A percentile compares a stretch with the other conserved stretches of the same genome.
These are phyloP conservation scores for Claviceps paspali DNA, from an alignment of 2,329 filamentous ascomycete species.

Conservation along the genomic window DNA sequence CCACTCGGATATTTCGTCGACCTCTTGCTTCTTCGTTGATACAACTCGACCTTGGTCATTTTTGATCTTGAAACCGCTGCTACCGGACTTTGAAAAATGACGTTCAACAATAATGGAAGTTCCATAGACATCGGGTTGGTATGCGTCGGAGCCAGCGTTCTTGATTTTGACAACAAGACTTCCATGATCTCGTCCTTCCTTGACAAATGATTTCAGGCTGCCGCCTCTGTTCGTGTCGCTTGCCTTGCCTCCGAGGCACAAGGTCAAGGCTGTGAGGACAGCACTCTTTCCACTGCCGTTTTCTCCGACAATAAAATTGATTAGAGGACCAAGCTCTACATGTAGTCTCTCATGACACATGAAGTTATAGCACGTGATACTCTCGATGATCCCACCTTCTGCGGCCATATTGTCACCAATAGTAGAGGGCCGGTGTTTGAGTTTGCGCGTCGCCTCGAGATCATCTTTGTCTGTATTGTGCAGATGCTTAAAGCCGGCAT, in stretches of 20 bases:
- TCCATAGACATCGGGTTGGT: constrained; percentile 69
- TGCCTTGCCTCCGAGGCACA: constrained; percentile 91
- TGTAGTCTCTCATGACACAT: constrained; percentile 84
- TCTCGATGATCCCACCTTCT: constrained; percentile 76
- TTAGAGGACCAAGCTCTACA: constrained; percentile 76
- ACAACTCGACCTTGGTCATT: constrained; percentile 52
- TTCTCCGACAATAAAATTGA: constrained; percentile 96
- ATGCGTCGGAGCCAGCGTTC: constrained; percentile 75
- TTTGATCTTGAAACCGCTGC: constrained; percentile 78
- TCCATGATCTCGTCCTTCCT: constrained; percentile 66
- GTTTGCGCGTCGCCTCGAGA: constrained; percentile 46
- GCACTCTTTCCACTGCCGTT: constrained; percentile 98
- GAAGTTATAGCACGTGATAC: constrained; percentile 79
- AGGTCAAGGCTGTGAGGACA: constrained; percentile 77
- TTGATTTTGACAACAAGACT: constrained; percentile 75
- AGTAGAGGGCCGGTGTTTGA: constrained; percentile 32
- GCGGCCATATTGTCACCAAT: constrained; percentile 57
- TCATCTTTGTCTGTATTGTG: constrained; percentile 43
- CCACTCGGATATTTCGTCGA: constrained; percentile 88
- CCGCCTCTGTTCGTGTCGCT: constrained; percentile 84
- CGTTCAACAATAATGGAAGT: constrained; percentile 81
- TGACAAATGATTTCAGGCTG: constrained; percentile 80
- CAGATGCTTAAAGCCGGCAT: constrained; percentile 43
- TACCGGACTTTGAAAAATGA: constrained; percentile 60
- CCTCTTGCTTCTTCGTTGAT: constrained; percentile 69